phyloP scores from a whole-genome alignment of 352 stramenopile genomes.

The Globisporangium solare region DNA sequence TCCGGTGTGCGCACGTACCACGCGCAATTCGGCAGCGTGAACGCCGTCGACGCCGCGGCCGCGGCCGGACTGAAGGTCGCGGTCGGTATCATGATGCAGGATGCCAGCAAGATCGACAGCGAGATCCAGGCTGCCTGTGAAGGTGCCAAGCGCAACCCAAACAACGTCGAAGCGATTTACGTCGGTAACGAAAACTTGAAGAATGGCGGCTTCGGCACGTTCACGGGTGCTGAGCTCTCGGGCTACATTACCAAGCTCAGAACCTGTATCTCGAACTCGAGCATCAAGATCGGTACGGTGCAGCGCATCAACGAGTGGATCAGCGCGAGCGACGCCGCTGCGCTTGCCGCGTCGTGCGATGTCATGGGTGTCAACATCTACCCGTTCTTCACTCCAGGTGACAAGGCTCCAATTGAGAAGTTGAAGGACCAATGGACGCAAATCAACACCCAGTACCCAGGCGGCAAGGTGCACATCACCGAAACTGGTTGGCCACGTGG shows the following conservation, averaged over 20 bases:
- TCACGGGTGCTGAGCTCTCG: constrained; percentile 30
- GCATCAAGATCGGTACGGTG: constrained; percentile 52
- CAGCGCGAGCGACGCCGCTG: constrained; percentile 17
- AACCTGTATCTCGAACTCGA: constrained; percentile 26
- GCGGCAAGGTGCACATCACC: constrained; percentile 28
- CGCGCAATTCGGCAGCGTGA: constrained; percentile 42
- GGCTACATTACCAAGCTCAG: constrained; percentile 58
- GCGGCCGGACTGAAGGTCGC: constrained; percentile 43
- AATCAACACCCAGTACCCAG: constrained; percentile 28
- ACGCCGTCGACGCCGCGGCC: constrained; percentile 41
- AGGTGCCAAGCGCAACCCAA: constrained; percentile 31
- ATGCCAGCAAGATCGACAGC: constrained; percentile 26
- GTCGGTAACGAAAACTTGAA: constrained; percentile 74
- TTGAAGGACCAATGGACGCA: constrained; percentile 27
- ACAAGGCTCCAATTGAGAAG: constrained; percentile 28
- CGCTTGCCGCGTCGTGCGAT: constrained; percentile 26
- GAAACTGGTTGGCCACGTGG: constrained; percentile 40
- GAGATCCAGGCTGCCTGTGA: constrained; percentile 61
- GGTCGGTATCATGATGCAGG: constrained; percentile 58
- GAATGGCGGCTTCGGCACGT: constrained; percentile 42
- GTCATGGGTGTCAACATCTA: constrained; percentile 45
- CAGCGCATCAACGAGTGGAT: constrained; percentile 41
- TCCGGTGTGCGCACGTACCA: constrained; percentile 67
- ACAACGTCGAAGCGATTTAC: constrained; percentile 48
- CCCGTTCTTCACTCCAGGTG: constrained; percentile 37